These are phyloP conservation scores for Tuber indicum DNA, from an alignment of 495 filamentous ascomycete species.

Conservation along the genomic window DNA sequence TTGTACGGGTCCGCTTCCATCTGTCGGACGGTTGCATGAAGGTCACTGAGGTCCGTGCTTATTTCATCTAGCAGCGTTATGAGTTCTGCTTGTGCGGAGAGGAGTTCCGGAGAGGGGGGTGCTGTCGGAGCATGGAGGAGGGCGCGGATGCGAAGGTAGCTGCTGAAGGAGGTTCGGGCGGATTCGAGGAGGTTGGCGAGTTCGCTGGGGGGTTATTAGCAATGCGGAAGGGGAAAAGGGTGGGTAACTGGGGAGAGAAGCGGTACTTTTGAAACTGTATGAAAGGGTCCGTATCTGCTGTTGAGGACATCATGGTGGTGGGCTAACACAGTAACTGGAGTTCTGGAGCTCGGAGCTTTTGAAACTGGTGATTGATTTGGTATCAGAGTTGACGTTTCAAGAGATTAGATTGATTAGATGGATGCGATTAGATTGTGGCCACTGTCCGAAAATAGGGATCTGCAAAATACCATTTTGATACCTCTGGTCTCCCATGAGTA, in stretches of 20 bases:
- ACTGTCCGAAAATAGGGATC: background rate
- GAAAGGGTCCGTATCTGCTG: constrained; percentile 76
- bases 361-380: background rate
- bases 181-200: constrained; percentile 72
- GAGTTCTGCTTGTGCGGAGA: constrained; percentile 76
- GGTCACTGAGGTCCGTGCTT: constrained; percentile 77
- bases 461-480: too few species aligned
- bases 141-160: constrained; percentile 91
- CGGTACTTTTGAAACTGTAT: constrained; percentile 82
- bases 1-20: constrained; percentile 84
- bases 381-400: background rate
- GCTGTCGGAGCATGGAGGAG: constrained; percentile 59
- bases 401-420: background rate
- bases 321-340: background rate
- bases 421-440: background rate
- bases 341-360: background rate
- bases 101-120: constrained; percentile 71
- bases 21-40: constrained; percentile 77
- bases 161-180: constrained; percentile 79
- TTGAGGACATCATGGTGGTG: constrained; percentile 66
- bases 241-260: constrained; percentile 8
- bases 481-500: background rate
- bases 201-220: constrained; percentile 54
- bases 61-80: constrained; percentile 68
- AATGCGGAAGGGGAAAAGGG: constrained; percentile 8